These are phyloP conservation scores for Pochonia chlamydosporia DNA, from an alignment of 2,329 filamentous ascomycete species.

Conservation along the genomic window DNA sequence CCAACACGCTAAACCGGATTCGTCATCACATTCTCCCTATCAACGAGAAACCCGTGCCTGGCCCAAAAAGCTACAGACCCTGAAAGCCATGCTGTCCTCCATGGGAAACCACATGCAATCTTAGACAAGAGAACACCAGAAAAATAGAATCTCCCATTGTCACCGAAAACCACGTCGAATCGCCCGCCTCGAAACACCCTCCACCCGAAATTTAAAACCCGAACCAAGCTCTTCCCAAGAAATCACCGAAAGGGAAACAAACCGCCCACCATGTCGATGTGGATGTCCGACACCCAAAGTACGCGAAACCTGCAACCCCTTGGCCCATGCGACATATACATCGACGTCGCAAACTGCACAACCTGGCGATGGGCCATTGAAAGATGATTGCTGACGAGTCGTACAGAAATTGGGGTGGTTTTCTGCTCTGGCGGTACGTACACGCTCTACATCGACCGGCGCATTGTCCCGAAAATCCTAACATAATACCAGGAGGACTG, in stretches of 20 bases:
- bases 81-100: constrained; percentile 12
- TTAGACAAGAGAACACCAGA: background rate
- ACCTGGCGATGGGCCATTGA: background rate
- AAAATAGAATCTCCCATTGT: background rate
- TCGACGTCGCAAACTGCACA: constrained; percentile 1
- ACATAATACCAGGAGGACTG: constrained; percentile 64
- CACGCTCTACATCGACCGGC: constrained; percentile 15
- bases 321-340: background rate
- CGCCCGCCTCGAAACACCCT: background rate
- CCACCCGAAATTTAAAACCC: no score
- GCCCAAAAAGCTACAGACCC: constrained; percentile 8
- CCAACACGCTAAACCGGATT: constrained; percentile 2
- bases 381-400: constrained; percentile 4
- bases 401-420: constrained; percentile 87
- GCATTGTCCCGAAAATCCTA: constrained; percentile 15
- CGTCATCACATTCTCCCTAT: background rate
- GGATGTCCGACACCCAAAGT: constrained; percentile 96
- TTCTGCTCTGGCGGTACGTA: constrained; percentile 95
- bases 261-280: constrained; percentile 62
- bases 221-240: no score
- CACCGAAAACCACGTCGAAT: background rate
- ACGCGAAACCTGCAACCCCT: constrained; percentile 32
- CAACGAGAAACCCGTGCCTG: background rate
- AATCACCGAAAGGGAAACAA: background rate
- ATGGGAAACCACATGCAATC: background rate